Conservation (phyloP, 2,329 filamentous ascomycete genomes). For the Colletotrichum ledebouriae region DNA sequence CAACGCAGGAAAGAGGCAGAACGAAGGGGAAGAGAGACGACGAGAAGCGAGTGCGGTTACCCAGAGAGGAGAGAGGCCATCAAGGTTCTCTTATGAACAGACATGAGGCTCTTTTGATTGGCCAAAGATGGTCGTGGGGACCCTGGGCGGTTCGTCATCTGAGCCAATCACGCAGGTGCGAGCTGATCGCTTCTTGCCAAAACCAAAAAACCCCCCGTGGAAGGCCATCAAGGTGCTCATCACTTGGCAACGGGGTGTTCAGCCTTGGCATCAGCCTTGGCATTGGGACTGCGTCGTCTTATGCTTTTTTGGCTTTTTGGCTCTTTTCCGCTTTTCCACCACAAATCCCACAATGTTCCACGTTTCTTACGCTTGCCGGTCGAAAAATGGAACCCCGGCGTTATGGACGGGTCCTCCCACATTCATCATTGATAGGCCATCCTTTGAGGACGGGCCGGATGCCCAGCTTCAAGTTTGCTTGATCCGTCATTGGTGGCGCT, state of each 20-base stretch:
- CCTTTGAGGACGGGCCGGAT: too few relatives aligned
- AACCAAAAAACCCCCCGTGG: neutral
- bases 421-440: neutral
- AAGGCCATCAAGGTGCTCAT: constrained; percentile 38
- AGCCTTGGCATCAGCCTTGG: constrained; percentile 43
- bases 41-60: constrained; percentile 4
- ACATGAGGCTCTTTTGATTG: constrained; percentile 16
- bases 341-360: neutral
- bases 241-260: constrained; percentile 38
- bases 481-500: constrained; percentile 19
- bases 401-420: neutral
- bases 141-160: neutral
- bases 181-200: constrained; percentile 8
- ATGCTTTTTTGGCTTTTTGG: constrained; percentile 17
- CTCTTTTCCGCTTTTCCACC: constrained; percentile 17
- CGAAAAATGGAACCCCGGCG: too few relatives aligned
- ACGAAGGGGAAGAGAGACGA: too few relatives aligned
- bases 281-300: constrained; percentile 34
- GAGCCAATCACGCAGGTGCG: constrained; percentile 21
- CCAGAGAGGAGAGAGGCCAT: constrained; percentile 23
- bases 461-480: neutral
- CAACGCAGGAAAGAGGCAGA: neutral
- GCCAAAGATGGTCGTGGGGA: constrained; percentile 10
- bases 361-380: neutral
- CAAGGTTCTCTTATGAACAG: constrained; percentile 36